Conservation (phyloP, 208 protist species). For the Acanthamoeba lenticulata region DNA sequence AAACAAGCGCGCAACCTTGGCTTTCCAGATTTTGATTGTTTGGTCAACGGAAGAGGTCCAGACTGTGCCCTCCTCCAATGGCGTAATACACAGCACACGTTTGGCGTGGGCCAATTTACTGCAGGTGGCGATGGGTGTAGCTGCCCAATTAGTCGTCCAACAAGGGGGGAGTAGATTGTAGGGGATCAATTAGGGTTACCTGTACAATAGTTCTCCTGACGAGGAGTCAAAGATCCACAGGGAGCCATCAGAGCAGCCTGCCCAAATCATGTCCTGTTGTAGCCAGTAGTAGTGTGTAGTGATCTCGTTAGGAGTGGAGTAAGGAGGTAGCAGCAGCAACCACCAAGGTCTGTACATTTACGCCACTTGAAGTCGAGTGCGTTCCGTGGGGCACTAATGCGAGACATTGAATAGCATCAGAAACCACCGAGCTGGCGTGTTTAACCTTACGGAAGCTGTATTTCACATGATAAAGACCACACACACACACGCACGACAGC, state of each 20-base stretch:
- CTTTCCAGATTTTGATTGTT: slow-evolving; percentile 47
- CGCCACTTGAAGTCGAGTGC: neutral
- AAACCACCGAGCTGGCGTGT: neutral
- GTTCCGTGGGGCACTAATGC: neutral
- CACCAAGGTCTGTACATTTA: too few relatives aligned
- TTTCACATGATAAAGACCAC: too few relatives aligned
- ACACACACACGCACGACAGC: too few relatives aligned
- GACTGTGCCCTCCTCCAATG: neutral
- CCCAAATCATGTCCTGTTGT: neutral
- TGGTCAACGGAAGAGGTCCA: slow-evolving; percentile 52
- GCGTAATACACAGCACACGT: neutral
- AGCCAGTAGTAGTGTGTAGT: neutral
- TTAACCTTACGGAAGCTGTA: neutral
- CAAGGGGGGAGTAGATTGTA: too few relatives aligned
- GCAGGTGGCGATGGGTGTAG: neutral
- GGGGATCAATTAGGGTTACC: too few relatives aligned
- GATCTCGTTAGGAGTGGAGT: neutral
- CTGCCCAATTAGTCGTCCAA: neutral
- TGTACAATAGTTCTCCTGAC: slow-evolving; percentile 1
- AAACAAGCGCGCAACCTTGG: neutral
- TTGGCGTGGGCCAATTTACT: slow-evolving; percentile 32
- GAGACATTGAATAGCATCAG: slow-evolving; percentile 5
- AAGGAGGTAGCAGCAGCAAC: too few relatives aligned
- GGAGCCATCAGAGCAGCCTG: neutral
- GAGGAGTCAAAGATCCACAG: neutral